phyloP scores from a whole-genome alignment of 345 rosid genomes.

The Dipteronia sinensis region DNA sequence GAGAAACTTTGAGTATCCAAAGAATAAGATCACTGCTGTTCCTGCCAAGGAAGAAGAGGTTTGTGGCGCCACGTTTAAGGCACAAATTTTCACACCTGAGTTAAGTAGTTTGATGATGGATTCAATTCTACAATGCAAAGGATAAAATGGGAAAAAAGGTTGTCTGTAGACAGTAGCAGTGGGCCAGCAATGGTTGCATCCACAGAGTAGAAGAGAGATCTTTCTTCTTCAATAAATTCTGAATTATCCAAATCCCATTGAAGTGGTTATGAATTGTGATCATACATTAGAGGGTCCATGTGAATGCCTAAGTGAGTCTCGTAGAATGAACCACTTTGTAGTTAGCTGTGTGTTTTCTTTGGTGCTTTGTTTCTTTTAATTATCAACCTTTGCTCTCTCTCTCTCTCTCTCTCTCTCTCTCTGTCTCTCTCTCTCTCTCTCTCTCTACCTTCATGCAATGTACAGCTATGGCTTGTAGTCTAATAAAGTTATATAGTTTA shows the following conservation, averaged over 20 bases:
- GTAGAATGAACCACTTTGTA: slow-evolving; percentile 15
- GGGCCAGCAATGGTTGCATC: slow-evolving; percentile 72
- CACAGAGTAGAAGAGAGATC: slow-evolving; percentile 30
- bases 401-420: too few relatives aligned
- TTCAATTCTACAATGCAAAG: too few relatives aligned
- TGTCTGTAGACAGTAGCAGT: slow-evolving; percentile 16
- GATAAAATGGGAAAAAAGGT: too few relatives aligned
- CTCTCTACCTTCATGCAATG: slow-evolving; percentile 5
- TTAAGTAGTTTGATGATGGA: too few relatives aligned
- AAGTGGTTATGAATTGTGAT: neutral
- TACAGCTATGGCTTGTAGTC: slow-evolving; percentile 26
- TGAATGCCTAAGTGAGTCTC: slow-evolving; percentile 20
- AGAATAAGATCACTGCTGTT: slow-evolving; percentile 84
- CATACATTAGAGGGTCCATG: slow-evolving; percentile 22
- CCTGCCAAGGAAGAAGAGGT: slow-evolving; percentile 93
- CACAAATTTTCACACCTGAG: slow-evolving; percentile 22
- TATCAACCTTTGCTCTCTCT: neutral
- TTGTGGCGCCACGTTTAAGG: slow-evolving; percentile 99
- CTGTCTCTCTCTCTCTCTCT: neutral
- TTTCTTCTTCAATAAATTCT: neutral
- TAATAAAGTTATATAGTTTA: slow-evolving; percentile 22
- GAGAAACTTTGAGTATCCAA: slow-evolving; percentile 89
- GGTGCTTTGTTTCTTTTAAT: neutral
- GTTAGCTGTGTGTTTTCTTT: neutral
- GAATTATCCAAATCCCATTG: neutral